These are phyloP conservation scores for Ceratobasidium sp. DNA, from an alignment of 1,284 basidiomycete genomes.

Conservation along the genomic window DNA sequence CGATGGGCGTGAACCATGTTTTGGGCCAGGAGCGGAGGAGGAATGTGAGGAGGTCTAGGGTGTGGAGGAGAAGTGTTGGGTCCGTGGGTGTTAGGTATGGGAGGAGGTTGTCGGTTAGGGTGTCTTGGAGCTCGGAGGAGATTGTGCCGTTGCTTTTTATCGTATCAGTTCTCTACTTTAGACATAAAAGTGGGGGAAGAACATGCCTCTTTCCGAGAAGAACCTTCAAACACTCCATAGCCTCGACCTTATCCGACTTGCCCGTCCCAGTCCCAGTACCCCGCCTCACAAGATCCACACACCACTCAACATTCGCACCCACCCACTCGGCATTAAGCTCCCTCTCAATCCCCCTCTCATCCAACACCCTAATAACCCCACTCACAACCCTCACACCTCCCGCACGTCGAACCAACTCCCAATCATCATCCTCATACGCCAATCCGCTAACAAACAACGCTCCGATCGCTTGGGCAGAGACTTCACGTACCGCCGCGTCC, in stretches of 20 bases:
- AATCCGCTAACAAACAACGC: constrained; percentile 19
- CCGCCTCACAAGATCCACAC: constrained; percentile 81
- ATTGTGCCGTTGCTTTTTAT: constrained; percentile 56
- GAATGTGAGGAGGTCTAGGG: constrained; percentile 76
- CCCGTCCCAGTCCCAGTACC: constrained; percentile 67
- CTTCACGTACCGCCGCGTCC: constrained; percentile 87
- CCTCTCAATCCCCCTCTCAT: constrained; percentile 57
- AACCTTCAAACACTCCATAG: constrained; percentile 83
- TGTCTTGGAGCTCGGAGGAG: constrained; percentile 71
- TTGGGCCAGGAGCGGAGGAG: constrained; percentile 77
- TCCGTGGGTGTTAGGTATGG: constrained; percentile 79
- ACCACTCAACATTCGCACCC: constrained; percentile 80
- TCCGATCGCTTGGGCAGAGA: constrained; percentile 33
- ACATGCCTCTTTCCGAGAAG: constrained; percentile 72
- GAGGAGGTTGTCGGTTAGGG: constrained; percentile 79
- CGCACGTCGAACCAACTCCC: constrained; percentile 83
- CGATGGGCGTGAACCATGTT: constrained; percentile 77
- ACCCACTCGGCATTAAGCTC: constrained; percentile 82
- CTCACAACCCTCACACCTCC: constrained; percentile 79
- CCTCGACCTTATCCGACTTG: constrained; percentile 77
- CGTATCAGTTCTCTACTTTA: constrained; percentile 4
- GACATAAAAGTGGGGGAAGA: background rate
- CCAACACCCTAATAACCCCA: constrained; percentile 61
- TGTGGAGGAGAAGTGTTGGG: constrained; percentile 81
- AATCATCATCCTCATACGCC: constrained; percentile 68